Percentiles rank a stretch among this genome's conserved stretches.
These are phyloP conservation scores for Aspergillus transmontanensis DNA, from an alignment of 2,329 filamentous ascomycete species.

Conservation along the genomic window DNA sequence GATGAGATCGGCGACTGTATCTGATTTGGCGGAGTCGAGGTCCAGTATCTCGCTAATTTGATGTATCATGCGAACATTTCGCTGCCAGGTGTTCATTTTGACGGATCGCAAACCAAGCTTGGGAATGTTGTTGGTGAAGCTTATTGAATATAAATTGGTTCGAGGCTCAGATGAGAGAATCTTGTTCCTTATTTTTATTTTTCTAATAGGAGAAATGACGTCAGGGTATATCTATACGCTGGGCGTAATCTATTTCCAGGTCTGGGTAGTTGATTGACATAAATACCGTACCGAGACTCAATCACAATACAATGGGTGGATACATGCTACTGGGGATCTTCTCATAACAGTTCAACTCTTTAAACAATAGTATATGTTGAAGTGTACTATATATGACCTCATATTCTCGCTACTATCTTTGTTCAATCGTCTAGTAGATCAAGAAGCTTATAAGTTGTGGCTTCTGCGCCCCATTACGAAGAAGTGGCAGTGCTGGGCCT, in stretches of 20 bases:
- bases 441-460: not conserved
- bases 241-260: not conserved
- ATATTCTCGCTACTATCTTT: not conserved
- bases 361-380: not conserved
- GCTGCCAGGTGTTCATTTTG: slow-evolving; percentile 28
- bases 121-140: not conserved
- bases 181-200: not conserved
- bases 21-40: slow-evolving; percentile 27
- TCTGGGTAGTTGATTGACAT: not conserved
- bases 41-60: slow-evolving; percentile 32
- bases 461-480: not conserved
- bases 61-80: slow-evolving; percentile 30
- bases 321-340: not conserved
- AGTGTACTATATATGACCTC: not conserved
- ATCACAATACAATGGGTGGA: not conserved
- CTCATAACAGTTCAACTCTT: not conserved
- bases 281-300: not conserved
- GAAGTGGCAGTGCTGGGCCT: not conserved
- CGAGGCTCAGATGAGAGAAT: not conserved
- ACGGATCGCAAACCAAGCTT: not conserved
- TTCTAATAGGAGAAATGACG: not conserved
- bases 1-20: slow-evolving; percentile 29
- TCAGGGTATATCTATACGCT: not conserved
- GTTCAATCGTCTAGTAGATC: not conserved
- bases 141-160: not conserved